phyloP scores from a whole-genome alignment of 495 filamentous ascomycete species.

The Aspergillus sclerotiicarbonarius region DNA sequence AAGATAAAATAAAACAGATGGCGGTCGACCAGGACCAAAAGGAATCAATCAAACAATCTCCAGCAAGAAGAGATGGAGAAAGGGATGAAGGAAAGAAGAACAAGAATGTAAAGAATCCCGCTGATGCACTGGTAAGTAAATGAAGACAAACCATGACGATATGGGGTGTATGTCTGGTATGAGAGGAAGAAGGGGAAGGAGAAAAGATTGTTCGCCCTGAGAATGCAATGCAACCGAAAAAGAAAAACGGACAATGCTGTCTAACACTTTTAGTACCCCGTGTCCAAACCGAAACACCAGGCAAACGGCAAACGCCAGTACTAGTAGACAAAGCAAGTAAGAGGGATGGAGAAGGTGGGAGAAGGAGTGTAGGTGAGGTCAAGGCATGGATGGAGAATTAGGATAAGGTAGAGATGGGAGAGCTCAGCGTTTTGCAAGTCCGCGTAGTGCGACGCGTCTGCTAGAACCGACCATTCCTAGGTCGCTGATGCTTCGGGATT shows the following conservation, averaged over 20 bases:
- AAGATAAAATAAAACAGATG: neutral
- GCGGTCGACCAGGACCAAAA: neutral
- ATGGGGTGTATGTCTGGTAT: neutral
- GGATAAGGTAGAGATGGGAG: neutral
- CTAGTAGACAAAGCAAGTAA: constrained; percentile 16
- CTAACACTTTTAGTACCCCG: constrained; percentile 7
- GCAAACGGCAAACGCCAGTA: constrained; percentile 19
- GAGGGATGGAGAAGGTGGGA: neutral
- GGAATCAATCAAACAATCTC: no score
- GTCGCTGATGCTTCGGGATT: constrained; percentile 42
- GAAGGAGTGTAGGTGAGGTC: neutral
- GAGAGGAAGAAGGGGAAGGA: neutral
- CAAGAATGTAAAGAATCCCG: constrained; percentile 17
- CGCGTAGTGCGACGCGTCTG: constrained; percentile 37
- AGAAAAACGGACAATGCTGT: constrained; percentile 7
- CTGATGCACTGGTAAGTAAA: constrained; percentile 28
- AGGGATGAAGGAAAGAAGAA: constrained; percentile 16
- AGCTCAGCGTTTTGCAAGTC: constrained; percentile 29
- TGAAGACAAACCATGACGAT: constrained; percentile 14
- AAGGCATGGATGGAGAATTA: neutral
- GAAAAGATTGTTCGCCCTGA: constrained; percentile 7
- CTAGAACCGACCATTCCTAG: constrained; percentile 38
- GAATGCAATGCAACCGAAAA: constrained; percentile 14
- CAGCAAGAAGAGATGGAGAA: constrained; percentile 13
- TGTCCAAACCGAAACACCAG: constrained; percentile 4